Evolutionary conservation across 257 asterid genomes (phyloP).

Genomic region (Solanum gracilifrons): DNA sequence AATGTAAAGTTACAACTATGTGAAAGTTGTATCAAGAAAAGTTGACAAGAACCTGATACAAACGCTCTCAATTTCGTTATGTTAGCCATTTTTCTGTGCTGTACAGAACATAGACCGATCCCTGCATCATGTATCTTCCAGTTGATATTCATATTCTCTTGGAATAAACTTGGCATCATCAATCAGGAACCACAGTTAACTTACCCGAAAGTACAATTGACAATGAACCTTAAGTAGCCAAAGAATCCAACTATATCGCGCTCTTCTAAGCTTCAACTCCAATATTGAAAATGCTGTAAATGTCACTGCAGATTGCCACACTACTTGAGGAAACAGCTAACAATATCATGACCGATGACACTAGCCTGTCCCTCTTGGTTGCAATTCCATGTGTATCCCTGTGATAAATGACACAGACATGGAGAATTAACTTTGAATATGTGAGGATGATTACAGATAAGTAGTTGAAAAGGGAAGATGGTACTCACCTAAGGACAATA

Average conservation of each 20-base stretch:
- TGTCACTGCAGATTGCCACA: slow-evolving; percentile 81
- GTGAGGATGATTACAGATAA: background rate
- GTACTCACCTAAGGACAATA: slow-evolving; percentile 58
- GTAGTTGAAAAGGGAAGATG: background rate
- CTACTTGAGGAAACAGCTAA: slow-evolving; percentile 73
- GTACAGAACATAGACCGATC: background rate
- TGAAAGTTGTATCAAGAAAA: background rate
- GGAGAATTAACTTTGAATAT: background rate
- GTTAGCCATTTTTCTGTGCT: background rate
- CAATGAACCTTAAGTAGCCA: background rate
- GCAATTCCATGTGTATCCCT: slow-evolving; percentile 72
- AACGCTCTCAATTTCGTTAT: background rate
- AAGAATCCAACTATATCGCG: background rate
- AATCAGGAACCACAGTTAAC: background rate
- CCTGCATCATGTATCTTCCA: background rate
- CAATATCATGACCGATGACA: slow-evolving; percentile 68
- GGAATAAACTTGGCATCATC: background rate
- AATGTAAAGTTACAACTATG: background rate
- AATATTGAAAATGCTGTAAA: slow-evolving; percentile 45
- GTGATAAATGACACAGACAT: background rate
- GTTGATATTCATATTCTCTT: background rate
- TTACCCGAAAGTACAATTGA: background rate
- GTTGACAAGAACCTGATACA: background rate
- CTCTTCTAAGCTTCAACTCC: slow-evolving; percentile 13
- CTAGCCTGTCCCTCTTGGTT: slow-evolving; percentile 45